Evolutionary conservation across 108 stramenopile genomes (phyloP), one percentile per base, ranked within the genome.

Genomic region (Pelagomonas calceolata): DNA sequence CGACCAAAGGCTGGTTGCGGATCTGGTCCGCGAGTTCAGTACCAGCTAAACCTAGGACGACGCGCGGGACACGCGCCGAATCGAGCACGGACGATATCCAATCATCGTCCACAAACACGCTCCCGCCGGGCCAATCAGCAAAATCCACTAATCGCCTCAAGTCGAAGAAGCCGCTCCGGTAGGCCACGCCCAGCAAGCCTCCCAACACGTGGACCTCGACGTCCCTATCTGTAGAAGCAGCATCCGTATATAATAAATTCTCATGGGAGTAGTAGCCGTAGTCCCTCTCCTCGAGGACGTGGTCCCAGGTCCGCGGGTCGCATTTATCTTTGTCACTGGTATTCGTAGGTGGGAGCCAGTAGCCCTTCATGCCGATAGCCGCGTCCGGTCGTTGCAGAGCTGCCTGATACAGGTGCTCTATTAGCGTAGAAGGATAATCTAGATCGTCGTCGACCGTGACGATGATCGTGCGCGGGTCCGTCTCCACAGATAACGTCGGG

Each of bases 391-490:
- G 30, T 0, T 63, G 36, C 63, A 67, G 21, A 34, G 34, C 31
- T 5, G 18, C 68, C 18, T 4, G 17, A 29, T 31, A 16, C 18
- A 73, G 51, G 29, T 66, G 29, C 16, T 7, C 36, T 12, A 73
- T 18, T 30, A 34, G 66, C 16, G 36, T 36, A 0, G 14, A 7
- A 14, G 67, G 67, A 37, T 68, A 73, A 12, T 63, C 7, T 4
- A 73, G 0, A 33, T 73, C 73, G 60, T 73, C 73, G 60, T 73
- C 73, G 31, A 73, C 26, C 7, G 73, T 73, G 5, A 73, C 67
- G 21, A 73, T 68, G 39, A 73, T 39, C 29, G 73, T 73, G 14
- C 1, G 0, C 15, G 73, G 73, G 30, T 67, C 37, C 32, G 68
- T 68, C 21, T 73, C 73, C 12, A 60, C 35, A 9, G n/a, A 21